Percentiles rank a stretch among this genome's conserved stretches.
Evolutionary conservation across 495 filamentous ascomycete genomes (phyloP).

Genomic region (Daldinia vernicosa): DNA sequence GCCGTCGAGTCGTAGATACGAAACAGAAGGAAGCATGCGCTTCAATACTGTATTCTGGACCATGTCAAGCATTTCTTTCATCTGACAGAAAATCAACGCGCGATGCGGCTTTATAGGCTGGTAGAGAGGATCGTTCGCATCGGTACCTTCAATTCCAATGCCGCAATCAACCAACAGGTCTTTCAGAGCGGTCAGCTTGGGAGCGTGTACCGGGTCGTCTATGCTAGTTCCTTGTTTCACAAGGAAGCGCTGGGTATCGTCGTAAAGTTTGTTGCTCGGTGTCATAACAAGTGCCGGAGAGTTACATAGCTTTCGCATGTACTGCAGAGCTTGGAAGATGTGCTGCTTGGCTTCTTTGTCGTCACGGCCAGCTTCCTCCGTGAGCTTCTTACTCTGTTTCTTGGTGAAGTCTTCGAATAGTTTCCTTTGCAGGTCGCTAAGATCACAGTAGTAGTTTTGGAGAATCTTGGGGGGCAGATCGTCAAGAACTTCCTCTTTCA

Average conservation of each 20-base stretch:
- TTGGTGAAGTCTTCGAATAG: constrained; percentile 96
- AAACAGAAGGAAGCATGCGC: constrained; percentile 83
- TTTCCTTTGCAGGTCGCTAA: constrained; percentile 92
- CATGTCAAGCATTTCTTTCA: constrained; percentile 99
- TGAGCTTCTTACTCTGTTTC: constrained; percentile 85
- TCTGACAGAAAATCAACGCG: constrained; percentile 96
- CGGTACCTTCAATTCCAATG: constrained; percentile 80
- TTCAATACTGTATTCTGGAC: constrained; percentile 91
- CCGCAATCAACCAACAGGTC: constrained; percentile 95
- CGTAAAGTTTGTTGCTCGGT: constrained; percentile 89
- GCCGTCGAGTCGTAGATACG: constrained; percentile 90
- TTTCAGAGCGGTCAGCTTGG: constrained; percentile 87
- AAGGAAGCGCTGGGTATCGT: constrained; percentile 79
- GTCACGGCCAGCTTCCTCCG: constrained; percentile 75
- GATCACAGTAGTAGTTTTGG: constrained; percentile 99
- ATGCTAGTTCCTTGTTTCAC: constrained; percentile 75
- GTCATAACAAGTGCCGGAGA: constrained; percentile 96
- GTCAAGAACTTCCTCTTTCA: constrained; percentile 97
- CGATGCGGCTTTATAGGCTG: constrained; percentile 91
- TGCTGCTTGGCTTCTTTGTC: constrained; percentile 96
- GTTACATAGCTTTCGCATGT: constrained; percentile 99
- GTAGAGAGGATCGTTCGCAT: constrained; percentile 66
- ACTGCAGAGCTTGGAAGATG: constrained; percentile 98
- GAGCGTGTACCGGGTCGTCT: constrained; percentile 86
- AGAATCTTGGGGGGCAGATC: constrained; percentile 98